Base-by-base conservation (phyloP, 495 filamentous ascomycete genomes). In the Pyrenula aspistea region DNA sequence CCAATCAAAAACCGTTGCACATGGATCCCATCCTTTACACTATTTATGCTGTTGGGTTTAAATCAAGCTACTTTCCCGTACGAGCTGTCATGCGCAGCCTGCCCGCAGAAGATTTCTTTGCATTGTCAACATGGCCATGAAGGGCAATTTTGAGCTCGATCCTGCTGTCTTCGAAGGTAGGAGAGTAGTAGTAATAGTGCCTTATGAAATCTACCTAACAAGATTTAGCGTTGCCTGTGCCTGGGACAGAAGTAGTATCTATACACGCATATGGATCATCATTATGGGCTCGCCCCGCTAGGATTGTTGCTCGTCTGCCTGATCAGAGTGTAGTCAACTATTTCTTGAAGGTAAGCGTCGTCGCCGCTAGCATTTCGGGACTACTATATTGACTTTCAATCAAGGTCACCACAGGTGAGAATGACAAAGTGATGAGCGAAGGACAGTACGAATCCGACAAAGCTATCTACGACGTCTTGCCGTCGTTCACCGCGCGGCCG, bases 381-480 rank as follows among this genome's bases (percentile, higher is more conserved):
- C 10, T 8, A 52, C n/a, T 52, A 52, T 4, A 10, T 20, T 21
- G 50, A 4, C 10, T 52, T 42, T n/a, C n/a, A n/a, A n/a, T n/a
- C n/a, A n/a, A 48, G 42, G 42, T 48, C 42, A 48, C 42, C n/a
- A 52, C 19, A 8, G 50, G 50, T 10, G 50, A 52, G 22, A 52
- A 8, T 24, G 50, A 20, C 8, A 4, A 19, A 21, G 8, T 4
- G 20, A 76, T 79, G 68, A 62, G 70, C 31, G 50, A 64, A 1
- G 70, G 72, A n/a, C 77, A 79, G 59, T 77, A 66, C 60, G 69
- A 76, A 36, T 74, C 74, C 2, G 73, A 72, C 61, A 69, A 57
- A 19, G 69, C 73, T 1, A 73, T 78, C 12, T 59, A 76, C 53
- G 36, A 52, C 1, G 50, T 71, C n/a, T 12, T 70, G 4, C 73